Conservation (phyloP, 495 filamentous ascomycete genomes). For the Lepraria neglecta region DNA sequence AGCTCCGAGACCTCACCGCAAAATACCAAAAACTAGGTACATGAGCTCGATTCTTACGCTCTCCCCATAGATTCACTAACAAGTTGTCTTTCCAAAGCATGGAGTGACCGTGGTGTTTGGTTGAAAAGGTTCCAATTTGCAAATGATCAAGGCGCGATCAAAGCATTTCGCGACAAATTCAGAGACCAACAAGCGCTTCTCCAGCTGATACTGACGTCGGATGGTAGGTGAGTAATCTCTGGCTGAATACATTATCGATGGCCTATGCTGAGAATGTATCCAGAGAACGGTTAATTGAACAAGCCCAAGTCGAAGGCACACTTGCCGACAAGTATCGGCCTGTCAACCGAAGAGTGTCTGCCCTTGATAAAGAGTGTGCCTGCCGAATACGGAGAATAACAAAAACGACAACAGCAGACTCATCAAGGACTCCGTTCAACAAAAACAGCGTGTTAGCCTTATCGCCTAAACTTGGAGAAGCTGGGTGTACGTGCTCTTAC, state of each 20-base stretch:
- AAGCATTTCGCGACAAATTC: conserved; percentile 11
- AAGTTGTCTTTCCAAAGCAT: conserved; percentile 3
- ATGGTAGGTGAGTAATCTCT: conserved; percentile 17
- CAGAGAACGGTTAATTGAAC: not conserved
- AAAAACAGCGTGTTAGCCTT: not conserved
- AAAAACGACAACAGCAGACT: not conserved
- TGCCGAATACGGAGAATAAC: not conserved
- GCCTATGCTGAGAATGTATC: not conserved
- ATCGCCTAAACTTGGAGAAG: not conserved
- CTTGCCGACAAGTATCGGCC: not conserved
- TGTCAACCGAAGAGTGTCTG: too few relatives aligned
- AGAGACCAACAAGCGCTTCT: conserved; percentile 15
- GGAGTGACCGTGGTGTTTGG: conserved; percentile 18
- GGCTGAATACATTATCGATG: not conserved
- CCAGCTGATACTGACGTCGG: conserved; percentile 14
- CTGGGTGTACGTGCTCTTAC: not conserved
- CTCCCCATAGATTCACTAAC: too few relatives aligned
- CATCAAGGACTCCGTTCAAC: not conserved
- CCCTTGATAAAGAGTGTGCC: not conserved
- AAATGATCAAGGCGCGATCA: conserved; percentile 18
- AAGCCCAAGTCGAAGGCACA: not conserved
- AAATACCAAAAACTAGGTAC: conserved; percentile 24
- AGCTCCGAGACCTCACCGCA: conserved; percentile 8
- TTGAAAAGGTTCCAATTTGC: conserved; percentile 17
- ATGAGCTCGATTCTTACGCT: not conserved